Evolutionary conservation across 2,329 filamentous ascomycete species (phyloP).

Genomic region (Alternaria gaisen): DNA sequence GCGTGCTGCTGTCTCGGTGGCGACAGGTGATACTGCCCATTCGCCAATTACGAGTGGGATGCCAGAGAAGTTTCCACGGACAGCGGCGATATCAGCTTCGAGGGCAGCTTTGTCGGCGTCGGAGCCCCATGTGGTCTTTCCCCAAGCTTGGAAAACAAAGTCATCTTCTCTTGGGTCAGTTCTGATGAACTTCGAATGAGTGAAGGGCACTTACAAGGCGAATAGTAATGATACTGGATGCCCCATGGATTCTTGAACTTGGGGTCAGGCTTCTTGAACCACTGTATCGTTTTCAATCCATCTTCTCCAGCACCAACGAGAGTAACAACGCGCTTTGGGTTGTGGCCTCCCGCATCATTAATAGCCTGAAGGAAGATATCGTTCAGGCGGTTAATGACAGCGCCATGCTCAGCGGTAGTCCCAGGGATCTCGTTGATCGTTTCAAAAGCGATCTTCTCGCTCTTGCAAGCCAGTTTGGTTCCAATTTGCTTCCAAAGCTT

Average conservation of each 20-base stretch:
- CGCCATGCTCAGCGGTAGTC: conserved; percentile 60
- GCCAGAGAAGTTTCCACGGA: conserved; percentile 64
- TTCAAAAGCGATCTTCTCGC: conserved; percentile 64
- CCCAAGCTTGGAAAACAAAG: conserved; percentile 60
- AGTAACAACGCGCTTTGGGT: conserved; percentile 64
- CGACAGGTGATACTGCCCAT: conserved; percentile 61
- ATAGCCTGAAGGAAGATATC: conserved; percentile 65
- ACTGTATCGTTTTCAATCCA: conserved; percentile 62
- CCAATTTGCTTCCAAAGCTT: conserved; percentile 67
- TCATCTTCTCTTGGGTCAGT: conserved; percentile 29
- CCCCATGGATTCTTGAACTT: conserved; percentile 65
- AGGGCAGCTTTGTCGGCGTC: conserved; percentile 62
- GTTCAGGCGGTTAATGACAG: conserved; percentile 65
- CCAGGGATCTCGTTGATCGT: conserved; percentile 68
- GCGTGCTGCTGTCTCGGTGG: conserved; percentile 64
- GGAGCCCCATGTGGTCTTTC: conserved; percentile 68
- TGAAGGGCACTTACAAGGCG: conserved; percentile 56
- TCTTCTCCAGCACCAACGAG: conserved; percentile 64
- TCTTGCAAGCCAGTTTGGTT: conserved; percentile 63
- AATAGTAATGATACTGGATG: conserved; percentile 70
- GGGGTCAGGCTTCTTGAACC: conserved; percentile 60
- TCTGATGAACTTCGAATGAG: neutral
- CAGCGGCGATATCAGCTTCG: conserved; percentile 59
- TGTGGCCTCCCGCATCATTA: conserved; percentile 64
- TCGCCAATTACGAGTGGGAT: conserved; percentile 67